Conservation (phyloP, 352 stramenopile genomes). For the Globisporangium spiculum region DNA sequence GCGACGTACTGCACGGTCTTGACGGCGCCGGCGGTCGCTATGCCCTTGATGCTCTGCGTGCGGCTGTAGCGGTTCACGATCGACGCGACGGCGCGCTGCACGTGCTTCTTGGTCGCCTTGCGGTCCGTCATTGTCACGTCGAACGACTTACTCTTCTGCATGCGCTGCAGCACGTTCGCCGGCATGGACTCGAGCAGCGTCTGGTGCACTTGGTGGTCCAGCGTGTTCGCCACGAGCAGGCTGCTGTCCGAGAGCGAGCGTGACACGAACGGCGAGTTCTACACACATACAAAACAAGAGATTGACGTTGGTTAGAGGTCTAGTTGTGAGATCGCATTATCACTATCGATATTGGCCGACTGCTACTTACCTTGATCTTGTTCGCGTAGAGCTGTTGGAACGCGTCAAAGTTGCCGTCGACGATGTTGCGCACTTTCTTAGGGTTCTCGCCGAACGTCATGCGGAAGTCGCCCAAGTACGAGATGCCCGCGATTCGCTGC, state of each 20-base stretch:
- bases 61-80: slow-evolving; percentile 84
- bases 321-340: not conserved
- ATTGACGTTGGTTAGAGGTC: not conserved
- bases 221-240: slow-evolving; percentile 49
- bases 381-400: slow-evolving; percentile 75
- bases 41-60: slow-evolving; percentile 88
- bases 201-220: slow-evolving; percentile 30
- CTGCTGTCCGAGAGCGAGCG: slow-evolving; percentile 42
- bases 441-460: slow-evolving; percentile 91
- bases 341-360: not conserved
- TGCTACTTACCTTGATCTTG: slow-evolving; percentile 55
- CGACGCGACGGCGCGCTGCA: slow-evolving; percentile 56
- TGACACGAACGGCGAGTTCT: slow-evolving; percentile 67
- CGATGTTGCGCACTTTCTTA: slow-evolving; percentile 90
- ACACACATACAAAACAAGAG: not conserved
- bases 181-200: slow-evolving; percentile 53
- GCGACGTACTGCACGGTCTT: slow-evolving; percentile 82
- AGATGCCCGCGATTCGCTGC: slow-evolving; percentile 88
- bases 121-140: slow-evolving; percentile 26
- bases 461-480: slow-evolving; percentile 87
- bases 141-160: slow-evolving; percentile 29
- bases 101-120: slow-evolving; percentile 52
- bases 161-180: slow-evolving; percentile 39
- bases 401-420: slow-evolving; percentile 74
- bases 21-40: slow-evolving; percentile 74